phyloP scores from a whole-genome alignment of 371 early-diverging fungal genomes.

The Mucor indicus region DNA sequence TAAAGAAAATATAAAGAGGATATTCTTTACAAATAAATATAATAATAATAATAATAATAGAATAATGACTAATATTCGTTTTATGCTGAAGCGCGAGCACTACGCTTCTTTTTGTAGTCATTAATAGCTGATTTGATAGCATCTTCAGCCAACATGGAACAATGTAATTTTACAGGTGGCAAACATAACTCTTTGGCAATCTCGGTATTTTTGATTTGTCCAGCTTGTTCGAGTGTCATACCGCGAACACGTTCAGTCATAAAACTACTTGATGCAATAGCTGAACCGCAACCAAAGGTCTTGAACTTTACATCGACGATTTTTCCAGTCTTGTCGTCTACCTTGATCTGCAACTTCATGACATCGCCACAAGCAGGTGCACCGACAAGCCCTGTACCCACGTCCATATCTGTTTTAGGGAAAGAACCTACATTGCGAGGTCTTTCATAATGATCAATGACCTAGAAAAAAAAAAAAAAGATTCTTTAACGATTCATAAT shows the following conservation, averaged over 20 bases:
- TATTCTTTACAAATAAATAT: too few relatives aligned
- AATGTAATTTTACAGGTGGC: constrained; percentile 99
- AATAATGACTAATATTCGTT: too few relatives aligned
- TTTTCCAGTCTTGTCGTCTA: constrained; percentile 84
- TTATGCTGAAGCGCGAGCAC: neutral
- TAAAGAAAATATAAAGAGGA: too few relatives aligned
- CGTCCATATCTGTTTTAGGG: constrained; percentile 76
- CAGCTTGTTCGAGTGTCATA: constrained; percentile 87
- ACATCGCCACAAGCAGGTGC: constrained; percentile 99
- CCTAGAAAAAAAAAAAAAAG: constrained; percentile 34
- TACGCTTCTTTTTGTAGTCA: constrained; percentile 79
- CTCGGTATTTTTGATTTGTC: constrained; percentile 93
- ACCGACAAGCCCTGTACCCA: constrained; percentile 99
- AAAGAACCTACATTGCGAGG: constrained; percentile 98
- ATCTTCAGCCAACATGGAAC: constrained; percentile 99
- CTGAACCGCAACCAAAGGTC: constrained; percentile 99
- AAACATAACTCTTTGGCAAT: constrained; percentile 95
- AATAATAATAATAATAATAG: too few relatives aligned
- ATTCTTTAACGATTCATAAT: neutral
- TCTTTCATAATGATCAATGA: constrained; percentile 92
- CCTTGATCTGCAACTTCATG: constrained; percentile 98
- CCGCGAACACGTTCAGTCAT: constrained; percentile 96
- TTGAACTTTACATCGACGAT: constrained; percentile 98
- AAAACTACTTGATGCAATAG: constrained; percentile 94
- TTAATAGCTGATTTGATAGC: constrained; percentile 97